Percentiles rank a stretch among this genome's conserved stretches.
phyloP scores from a whole-genome alignment of 1,284 basidiomycete genomes.

The Fomitopsis palustris region DNA sequence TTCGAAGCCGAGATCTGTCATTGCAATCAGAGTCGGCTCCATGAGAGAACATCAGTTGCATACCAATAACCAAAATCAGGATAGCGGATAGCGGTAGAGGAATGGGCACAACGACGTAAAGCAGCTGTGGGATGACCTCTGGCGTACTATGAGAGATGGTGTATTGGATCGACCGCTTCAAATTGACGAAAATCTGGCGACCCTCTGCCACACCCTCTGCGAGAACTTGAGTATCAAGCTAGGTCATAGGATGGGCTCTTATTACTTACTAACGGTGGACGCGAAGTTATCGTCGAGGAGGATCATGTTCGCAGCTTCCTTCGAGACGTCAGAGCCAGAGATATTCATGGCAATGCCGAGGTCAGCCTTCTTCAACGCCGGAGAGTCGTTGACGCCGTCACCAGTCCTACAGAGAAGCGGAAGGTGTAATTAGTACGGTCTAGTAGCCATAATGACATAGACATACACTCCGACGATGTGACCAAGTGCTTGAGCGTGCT shows the following conservation, averaged over 20 bases:
- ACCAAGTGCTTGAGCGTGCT: slow-evolving; percentile 65
- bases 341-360: slow-evolving; percentile 76
- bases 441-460: background rate
- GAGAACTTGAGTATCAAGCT: background rate
- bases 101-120: slow-evolving; percentile 66
- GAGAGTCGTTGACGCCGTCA: slow-evolving; percentile 71
- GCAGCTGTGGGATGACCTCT: slow-evolving; percentile 63
- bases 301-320: slow-evolving; percentile 74
- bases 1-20: slow-evolving; percentile 63
- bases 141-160: slow-evolving; percentile 68
- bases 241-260: background rate
- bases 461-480: slow-evolving; percentile 70
- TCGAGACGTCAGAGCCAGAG: slow-evolving; percentile 69
- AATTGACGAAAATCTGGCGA: slow-evolving; percentile 64
- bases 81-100: slow-evolving; percentile 65
- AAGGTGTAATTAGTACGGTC: background rate
- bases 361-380: slow-evolving; percentile 68
- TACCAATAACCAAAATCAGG: slow-evolving; percentile 66
- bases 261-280: slow-evolving; percentile 61
- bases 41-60: background rate
- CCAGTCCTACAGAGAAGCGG: slow-evolving; percentile 36
- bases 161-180: slow-evolving; percentile 70
- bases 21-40: background rate
- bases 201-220: slow-evolving; percentile 66
- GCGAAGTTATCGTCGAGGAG: slow-evolving; percentile 68